Evolutionary conservation across 331 rosid genomes (phyloP).

Genomic region (Quercus phellos): DNA sequence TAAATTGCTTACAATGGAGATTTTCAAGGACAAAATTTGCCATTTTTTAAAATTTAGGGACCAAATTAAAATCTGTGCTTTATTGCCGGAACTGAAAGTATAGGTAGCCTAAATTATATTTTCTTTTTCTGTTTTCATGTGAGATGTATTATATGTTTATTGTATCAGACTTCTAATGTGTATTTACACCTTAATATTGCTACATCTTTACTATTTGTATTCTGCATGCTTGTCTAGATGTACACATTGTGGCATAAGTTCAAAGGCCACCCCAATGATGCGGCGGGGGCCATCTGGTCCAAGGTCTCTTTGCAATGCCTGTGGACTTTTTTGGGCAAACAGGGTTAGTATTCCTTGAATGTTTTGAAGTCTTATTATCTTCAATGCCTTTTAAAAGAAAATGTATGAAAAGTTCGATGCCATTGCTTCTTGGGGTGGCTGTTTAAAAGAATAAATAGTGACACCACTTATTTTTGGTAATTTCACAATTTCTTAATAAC

Average conservation of each 20-base stretch:
- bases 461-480: too few relatives aligned
- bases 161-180: too few relatives aligned
- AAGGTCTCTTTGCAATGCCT: constrained; percentile 92
- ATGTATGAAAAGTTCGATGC: neutral
- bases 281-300: constrained; percentile 96
- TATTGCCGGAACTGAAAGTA: too few relatives aligned
- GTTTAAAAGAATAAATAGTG: neutral
- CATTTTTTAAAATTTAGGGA: too few relatives aligned
- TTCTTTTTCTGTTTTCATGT: too few relatives aligned
- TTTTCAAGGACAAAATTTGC: too few relatives aligned
- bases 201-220: constrained; percentile 11
- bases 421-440: neutral
- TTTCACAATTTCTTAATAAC: too few relatives aligned
- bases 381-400: neutral
- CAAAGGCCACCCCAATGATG: constrained; percentile 94
- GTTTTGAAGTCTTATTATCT: constrained; percentile 1
- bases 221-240: constrained; percentile 53
- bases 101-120: too few relatives aligned
- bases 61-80: too few relatives aligned
- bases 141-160: too few relatives aligned
- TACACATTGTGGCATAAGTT: constrained; percentile 81
- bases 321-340: constrained; percentile 94
- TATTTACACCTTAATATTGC: neutral
- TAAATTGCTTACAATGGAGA: too few relatives aligned
- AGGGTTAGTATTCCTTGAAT: constrained; percentile 55